Conservation (phyloP, 495 filamentous ascomycete species). For the Penicillium pancosmium region DNA sequence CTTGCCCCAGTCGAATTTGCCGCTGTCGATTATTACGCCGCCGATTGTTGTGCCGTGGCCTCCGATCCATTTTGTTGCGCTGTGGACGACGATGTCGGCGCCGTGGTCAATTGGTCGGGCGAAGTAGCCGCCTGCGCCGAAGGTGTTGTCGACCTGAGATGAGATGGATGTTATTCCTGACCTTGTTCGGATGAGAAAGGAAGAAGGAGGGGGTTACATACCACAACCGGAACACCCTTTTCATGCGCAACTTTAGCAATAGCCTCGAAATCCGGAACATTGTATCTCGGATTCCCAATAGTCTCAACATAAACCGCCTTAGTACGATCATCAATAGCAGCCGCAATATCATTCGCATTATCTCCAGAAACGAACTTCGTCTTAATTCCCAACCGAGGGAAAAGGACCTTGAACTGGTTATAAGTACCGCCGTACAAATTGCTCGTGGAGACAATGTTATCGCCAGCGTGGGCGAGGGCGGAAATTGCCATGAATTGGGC, state of each 20-base stretch:
- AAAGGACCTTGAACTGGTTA: conserved; percentile 94
- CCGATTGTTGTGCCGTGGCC: conserved; percentile 96
- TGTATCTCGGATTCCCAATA: conserved; percentile 96
- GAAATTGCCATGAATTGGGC: conserved; percentile 95
- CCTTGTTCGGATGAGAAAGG: background rate
- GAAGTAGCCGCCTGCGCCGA: conserved; percentile 94
- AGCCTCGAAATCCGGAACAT: conserved; percentile 86
- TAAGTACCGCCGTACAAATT: conserved; percentile 98
- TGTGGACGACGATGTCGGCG: conserved; percentile 93
- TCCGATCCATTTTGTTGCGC: conserved; percentile 98
- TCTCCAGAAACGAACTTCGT: conserved; percentile 92
- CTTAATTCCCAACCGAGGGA: conserved; percentile 82
- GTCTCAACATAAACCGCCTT: conserved; percentile 96
- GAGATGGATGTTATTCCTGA: background rate
- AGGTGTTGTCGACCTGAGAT: conserved; percentile 96
- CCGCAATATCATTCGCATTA: conserved; percentile 77
- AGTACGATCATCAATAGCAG: conserved; percentile 90
- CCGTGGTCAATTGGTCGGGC: conserved; percentile 89
- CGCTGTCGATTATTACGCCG: conserved; percentile 86
- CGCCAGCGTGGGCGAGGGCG: conserved; percentile 78
- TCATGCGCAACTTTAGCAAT: conserved; percentile 81
- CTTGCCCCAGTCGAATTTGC: conserved; percentile 97
- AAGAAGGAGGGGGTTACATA: conserved; percentile 39
- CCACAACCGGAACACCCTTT: conserved; percentile 81
- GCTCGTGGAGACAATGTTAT: conserved; percentile 93